A percentile compares a stretch with the other conserved stretches of the same genome.
Conservation (phyloP, 352 stramenopile genomes). For the Phytopythium chamaehyphon region DNA sequence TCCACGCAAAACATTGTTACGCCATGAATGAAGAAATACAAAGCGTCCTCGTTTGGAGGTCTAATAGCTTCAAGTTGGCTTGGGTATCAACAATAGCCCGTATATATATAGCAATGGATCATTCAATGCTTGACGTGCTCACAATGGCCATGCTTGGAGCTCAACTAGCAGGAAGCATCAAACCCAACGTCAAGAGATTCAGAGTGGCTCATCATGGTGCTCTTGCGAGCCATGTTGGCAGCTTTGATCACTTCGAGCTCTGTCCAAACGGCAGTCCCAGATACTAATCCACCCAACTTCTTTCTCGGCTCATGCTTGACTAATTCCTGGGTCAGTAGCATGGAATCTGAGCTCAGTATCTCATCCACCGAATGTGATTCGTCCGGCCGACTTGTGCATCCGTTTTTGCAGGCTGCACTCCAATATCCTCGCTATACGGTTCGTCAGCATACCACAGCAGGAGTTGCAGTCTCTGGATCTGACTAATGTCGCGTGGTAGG, state of each 20-base stretch:
- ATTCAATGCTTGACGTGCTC: too few relatives aligned
- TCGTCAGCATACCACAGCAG: neutral
- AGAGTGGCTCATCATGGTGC: neutral
- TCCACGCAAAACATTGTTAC: too few relatives aligned
- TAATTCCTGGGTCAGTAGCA: conserved; percentile 23
- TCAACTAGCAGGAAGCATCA: too few relatives aligned
- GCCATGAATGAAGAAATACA: too few relatives aligned
- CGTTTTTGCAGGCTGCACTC: conserved; percentile 36
- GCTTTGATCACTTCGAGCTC: neutral
- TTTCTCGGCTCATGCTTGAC: conserved; percentile 47
- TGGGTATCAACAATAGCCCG: too few relatives aligned
- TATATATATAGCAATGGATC: too few relatives aligned
- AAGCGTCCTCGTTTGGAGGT: too few relatives aligned
- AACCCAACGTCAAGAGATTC: too few relatives aligned
- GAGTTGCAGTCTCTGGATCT: neutral
- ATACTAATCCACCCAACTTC: conserved; percentile 22
- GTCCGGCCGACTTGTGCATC: conserved; percentile 22
- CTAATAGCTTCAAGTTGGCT: too few relatives aligned
- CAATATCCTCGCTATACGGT: conserved; percentile 19
- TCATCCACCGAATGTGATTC: conserved; percentile 17
- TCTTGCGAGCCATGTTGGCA: neutral
- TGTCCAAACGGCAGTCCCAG: neutral
- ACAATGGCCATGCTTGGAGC: too few relatives aligned
- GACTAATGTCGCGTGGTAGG: conserved; percentile 2
- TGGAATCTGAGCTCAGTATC: conserved; percentile 18